Conservation (phyloP, 805 yeast species). For the Ogataea sp. region DNA sequence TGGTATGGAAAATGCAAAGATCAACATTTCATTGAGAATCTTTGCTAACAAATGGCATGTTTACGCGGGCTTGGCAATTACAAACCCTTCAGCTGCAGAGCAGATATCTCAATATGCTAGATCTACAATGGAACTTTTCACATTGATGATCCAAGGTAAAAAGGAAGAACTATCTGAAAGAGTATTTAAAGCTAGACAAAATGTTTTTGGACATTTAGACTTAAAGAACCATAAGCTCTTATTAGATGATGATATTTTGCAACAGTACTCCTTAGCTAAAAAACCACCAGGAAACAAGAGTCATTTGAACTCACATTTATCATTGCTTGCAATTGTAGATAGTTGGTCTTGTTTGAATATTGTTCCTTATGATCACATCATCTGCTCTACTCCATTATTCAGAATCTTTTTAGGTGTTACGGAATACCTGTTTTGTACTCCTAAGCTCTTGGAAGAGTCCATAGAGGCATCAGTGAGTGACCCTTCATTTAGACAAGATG, state of each 20-base stretch:
- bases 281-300: slow-evolving; percentile 55
- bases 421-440: slow-evolving; percentile 82
- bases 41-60: slow-evolving; percentile 97
- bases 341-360: slow-evolving; percentile 83
- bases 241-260: slow-evolving; percentile 71
- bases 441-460: slow-evolving; percentile 74
- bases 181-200: slow-evolving; percentile 56
- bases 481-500: slow-evolving; percentile 74
- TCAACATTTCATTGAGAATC: slow-evolving; percentile 85
- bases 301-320: slow-evolving; percentile 83
- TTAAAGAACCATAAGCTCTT: slow-evolving; percentile 51
- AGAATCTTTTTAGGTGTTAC: slow-evolving; percentile 91
- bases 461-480: slow-evolving; percentile 63
- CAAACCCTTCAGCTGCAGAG: slow-evolving; percentile 89
- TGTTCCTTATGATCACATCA: slow-evolving; percentile 93
- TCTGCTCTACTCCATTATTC: slow-evolving; percentile 90
- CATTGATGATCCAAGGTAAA: slow-evolving; percentile 70
- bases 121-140: slow-evolving; percentile 74
- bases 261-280: slow-evolving; percentile 69
- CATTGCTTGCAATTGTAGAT: slow-evolving; percentile 85
- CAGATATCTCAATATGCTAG: slow-evolving; percentile 87
- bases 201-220: slow-evolving; percentile 64
- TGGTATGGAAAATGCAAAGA: slow-evolving; percentile 92
- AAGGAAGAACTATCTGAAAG: slow-evolving; percentile 51
- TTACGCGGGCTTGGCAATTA: slow-evolving; percentile 93